Evolutionary conservation across 352 stramenopile species (phyloP).

Genomic region (Phytopythium mirpurense): DNA sequence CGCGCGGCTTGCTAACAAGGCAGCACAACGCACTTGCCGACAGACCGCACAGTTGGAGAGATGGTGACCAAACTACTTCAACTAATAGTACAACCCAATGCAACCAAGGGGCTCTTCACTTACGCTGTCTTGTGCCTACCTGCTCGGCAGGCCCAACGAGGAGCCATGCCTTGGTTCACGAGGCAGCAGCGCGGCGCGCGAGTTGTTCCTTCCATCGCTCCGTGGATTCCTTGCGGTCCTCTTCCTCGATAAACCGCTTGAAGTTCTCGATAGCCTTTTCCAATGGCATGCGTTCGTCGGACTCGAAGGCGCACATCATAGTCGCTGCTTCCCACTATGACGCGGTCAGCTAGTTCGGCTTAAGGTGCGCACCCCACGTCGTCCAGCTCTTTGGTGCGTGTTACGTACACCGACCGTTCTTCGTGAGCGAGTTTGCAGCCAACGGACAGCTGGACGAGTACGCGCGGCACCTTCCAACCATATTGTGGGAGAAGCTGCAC

Average conservation of each 20-base stretch:
- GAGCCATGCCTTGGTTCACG: background rate
- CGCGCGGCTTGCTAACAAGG: too few relatives aligned
- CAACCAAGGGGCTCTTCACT: too few relatives aligned
- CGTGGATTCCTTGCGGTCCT: background rate
- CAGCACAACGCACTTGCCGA: too few relatives aligned
- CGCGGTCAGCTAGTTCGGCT: background rate
- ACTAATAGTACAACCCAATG: too few relatives aligned
- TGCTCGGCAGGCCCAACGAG: too few relatives aligned
- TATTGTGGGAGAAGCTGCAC: slow-evolving; percentile 11
- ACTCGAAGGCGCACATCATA: background rate
- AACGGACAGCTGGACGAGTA: slow-evolving; percentile 13
- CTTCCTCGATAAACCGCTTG: background rate
- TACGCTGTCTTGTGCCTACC: too few relatives aligned
- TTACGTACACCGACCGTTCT: slow-evolving; percentile 11
- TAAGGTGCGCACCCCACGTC: too few relatives aligned
- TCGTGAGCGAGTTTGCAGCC: slow-evolving; percentile 16
- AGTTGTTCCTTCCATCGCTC: background rate
- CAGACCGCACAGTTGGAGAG: too few relatives aligned
- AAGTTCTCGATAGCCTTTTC: background rate
- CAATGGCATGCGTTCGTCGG: background rate
- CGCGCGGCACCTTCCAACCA: background rate
- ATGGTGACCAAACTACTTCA: too few relatives aligned
- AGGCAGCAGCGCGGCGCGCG: background rate
- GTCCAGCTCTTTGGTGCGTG: slow-evolving; percentile 17
- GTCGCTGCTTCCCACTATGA: background rate